Evolutionary conservation across 2,329 filamentous ascomycete species (phyloP).

Genomic region (Basipetospora chlamydospora): DNA sequence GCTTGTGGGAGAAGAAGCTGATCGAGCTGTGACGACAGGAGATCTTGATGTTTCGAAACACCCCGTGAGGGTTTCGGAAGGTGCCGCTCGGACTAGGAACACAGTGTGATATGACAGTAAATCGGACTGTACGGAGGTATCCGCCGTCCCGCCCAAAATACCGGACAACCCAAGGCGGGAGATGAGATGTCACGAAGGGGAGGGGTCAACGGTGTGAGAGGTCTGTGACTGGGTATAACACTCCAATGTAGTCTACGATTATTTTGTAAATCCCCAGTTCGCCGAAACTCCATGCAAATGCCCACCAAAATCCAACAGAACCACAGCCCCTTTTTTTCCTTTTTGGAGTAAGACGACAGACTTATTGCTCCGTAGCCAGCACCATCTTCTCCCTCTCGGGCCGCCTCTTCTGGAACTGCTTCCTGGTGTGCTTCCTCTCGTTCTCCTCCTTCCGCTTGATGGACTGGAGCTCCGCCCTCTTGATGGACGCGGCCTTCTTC

Average conservation of each 20-base stretch:
- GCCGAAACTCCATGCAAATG: constrained; percentile 5
- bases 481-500: constrained; percentile 94
- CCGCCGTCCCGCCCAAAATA: background rate
- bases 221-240: constrained; percentile 1
- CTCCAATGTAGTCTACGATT: background rate
- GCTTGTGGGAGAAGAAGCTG: background rate
- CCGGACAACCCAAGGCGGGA: background rate
- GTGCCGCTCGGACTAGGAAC: constrained; percentile 1
- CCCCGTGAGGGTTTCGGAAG: constrained; percentile 6
- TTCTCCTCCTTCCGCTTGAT: constrained; percentile 92
- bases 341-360: too few relatives aligned
- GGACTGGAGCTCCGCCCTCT: constrained; percentile 71
- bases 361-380: constrained; percentile 45
- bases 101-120: background rate
- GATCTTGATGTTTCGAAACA: constrained; percentile 3
- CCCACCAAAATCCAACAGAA: background rate
- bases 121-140: background rate
- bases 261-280: background rate
- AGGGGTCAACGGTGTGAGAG: background rate
- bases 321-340: too few relatives aligned
- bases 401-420: constrained; percentile 58
- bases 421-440: constrained; percentile 78
- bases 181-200: background rate
- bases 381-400: constrained; percentile 91
- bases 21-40: background rate